phyloP scores from a whole-genome alignment of 208 protist genomes.

The Strigomonas culicis region DNA sequence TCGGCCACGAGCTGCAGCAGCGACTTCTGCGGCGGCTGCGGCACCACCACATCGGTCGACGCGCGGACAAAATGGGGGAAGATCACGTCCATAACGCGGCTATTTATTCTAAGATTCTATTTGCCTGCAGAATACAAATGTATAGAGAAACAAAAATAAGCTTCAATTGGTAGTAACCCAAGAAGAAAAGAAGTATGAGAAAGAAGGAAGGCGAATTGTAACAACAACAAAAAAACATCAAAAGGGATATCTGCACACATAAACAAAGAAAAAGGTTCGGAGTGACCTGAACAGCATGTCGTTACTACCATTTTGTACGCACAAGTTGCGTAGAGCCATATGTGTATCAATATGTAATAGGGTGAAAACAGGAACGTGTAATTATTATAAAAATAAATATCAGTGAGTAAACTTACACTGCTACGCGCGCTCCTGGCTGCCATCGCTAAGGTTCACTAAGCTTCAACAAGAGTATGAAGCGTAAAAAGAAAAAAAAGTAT shows the following conservation, averaged over 20 bases:
- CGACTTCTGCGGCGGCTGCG: conserved; percentile 31
- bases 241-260: too few relatives aligned
- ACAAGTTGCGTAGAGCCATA: too few relatives aligned
- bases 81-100: conserved; percentile 31
- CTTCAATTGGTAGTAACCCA: conserved; percentile 7
- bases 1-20: conserved; percentile 77
- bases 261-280: conserved; percentile 8
- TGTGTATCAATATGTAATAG: too few relatives aligned
- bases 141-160: too few relatives aligned
- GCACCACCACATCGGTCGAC: conserved; percentile 25
- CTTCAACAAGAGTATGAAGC: background rate
- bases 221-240: conserved; percentile 13
- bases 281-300: background rate
- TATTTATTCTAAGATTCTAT: too few relatives aligned
- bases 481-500: conserved; percentile 13
- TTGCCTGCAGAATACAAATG: too few relatives aligned
- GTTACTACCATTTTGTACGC: too few relatives aligned
- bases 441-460: too few relatives aligned
- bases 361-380: too few relatives aligned
- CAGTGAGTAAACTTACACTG: background rate
- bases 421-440: too few relatives aligned
- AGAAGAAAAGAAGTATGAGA: conserved; percentile 4
- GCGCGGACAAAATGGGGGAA: conserved; percentile 53
- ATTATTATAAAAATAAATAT: background rate
- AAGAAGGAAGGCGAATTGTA: background rate